A percentile compares a stretch with the other conserved stretches of the same genome.
These are phyloP conservation scores for Sesbania bispinosa DNA, from an alignment of 306 rosid genomes.

Conservation along the genomic window DNA sequence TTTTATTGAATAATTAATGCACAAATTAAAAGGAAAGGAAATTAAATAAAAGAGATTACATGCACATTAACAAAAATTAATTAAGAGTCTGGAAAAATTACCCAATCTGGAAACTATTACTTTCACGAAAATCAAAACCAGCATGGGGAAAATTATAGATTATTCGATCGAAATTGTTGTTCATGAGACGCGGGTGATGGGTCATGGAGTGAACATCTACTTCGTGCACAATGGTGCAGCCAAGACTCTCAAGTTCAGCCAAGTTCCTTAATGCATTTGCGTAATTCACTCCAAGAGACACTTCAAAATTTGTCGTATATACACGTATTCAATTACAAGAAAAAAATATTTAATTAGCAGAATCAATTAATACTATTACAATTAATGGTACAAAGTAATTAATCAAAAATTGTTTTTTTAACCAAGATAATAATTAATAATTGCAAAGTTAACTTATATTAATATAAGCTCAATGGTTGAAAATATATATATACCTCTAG, in stretches of 20 bases:
- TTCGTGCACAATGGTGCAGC: slow-evolving; percentile 28
- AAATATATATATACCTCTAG: neutral
- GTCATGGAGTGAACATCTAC: slow-evolving; percentile 34
- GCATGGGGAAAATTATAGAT: slow-evolving; percentile 50
- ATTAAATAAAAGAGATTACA: neutral
- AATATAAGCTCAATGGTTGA: too few species aligned
- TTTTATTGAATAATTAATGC: too few species aligned
- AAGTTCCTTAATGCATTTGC: neutral
- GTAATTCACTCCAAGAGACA: neutral
- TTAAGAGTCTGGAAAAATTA: too few species aligned
- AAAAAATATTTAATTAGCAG: too few species aligned
- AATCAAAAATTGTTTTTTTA: too few species aligned
- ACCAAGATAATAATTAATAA: too few species aligned
- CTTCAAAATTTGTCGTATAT: slow-evolving; percentile 7
- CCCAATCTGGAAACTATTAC: neutral
- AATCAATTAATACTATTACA: too few species aligned
- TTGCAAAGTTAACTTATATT: too few species aligned
- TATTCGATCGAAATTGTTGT: neutral
- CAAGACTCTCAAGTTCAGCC: slow-evolving; percentile 21
- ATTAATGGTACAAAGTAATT: too few species aligned
- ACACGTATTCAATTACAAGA: neutral
- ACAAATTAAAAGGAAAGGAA: too few species aligned
- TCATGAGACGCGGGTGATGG: neutral
- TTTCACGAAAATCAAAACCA: neutral
- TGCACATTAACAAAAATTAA: too few species aligned